Evolutionary conservation across 352 stramenopile species (phyloP), one percentile per base, ranked within the genome.

Genomic region (Phytopythium aichiense): DNA sequence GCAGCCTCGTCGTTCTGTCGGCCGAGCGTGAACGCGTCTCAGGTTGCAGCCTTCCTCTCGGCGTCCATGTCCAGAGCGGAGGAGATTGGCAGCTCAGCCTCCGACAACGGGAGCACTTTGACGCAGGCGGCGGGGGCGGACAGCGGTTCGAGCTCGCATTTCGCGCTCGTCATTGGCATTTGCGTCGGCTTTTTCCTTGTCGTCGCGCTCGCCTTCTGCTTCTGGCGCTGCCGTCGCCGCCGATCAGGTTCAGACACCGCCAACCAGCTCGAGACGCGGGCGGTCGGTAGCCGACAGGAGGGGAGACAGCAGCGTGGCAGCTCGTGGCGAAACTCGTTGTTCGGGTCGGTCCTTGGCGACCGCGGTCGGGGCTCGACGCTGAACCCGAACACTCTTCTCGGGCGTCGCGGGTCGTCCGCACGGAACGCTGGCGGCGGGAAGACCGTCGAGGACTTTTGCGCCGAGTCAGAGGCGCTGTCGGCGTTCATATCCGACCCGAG

Each of bases 391-490:
- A 43, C 30, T 0, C 18, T 43, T 16, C 48, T 54, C 23, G 7
- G 22, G 28, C 51, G 51, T 20, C 15, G 51, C 5, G 18, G 31
- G 2, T 38, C 28, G 51, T 57, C 51, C 18, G 20, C 45, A 6
- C 49, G 22, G 30, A 35, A 45, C 28, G 62, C 57, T 43, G 58
- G 42, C 22, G 69, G 75, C 40, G 72, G 68, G 35, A 84, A 87
- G 56, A 73, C 68, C 9, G 61, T 81, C 23, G 79, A 81, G 31
- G 83, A 88, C 25, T 89, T 83, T 50, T 86, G 76, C 49, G 72
- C 72, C 30, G 83, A 91, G 43, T 92, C 83, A 0, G 65, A 81
- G n/a, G 55, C 61, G 25, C 68, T 92, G 52, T 73, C 66, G 0
- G 60, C 58, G 0, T 90, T 92, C 35, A 59, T 89, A 38, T 64